Conservation (phyloP, 805 yeast genomes). For the Myxozyma neotropica region DNA sequence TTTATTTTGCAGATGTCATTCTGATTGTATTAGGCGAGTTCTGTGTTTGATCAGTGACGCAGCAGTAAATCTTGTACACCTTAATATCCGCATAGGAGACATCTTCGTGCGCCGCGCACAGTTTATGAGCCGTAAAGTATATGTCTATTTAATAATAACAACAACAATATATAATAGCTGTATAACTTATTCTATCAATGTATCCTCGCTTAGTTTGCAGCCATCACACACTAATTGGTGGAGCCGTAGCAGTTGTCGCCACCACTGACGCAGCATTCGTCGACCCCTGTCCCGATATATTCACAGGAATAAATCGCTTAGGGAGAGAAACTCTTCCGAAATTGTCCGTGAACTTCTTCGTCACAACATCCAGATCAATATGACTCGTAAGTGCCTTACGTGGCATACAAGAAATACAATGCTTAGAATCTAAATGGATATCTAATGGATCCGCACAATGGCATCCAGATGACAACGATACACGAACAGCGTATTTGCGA, state of each 20-base stretch:
- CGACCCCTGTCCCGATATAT: conserved; percentile 47
- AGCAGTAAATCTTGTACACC: too few species aligned
- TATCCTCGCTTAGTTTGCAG: background rate
- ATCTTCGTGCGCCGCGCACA: too few species aligned
- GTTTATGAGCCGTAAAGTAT: too few species aligned
- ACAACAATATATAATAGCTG: too few species aligned
- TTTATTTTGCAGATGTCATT: too few species aligned
- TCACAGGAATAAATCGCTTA: conserved; percentile 69
- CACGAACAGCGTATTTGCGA: conserved; percentile 84
- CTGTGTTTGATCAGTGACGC: too few species aligned
- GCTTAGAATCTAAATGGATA: conserved; percentile 93
- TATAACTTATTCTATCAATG: background rate
- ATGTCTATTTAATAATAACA: too few species aligned
- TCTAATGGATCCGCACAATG: conserved; percentile 97
- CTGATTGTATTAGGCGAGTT: too few species aligned
- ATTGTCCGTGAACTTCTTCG: conserved; percentile 75
- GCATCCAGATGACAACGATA: conserved; percentile 96
- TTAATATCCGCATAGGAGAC: too few species aligned
- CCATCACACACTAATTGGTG: conserved; percentile 7
- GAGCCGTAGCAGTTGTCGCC: conserved; percentile 9
- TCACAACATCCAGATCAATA: conserved; percentile 85
- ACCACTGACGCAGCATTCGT: conserved; percentile 9
- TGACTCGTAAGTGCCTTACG: conserved; percentile 88
- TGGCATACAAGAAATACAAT: conserved; percentile 94
- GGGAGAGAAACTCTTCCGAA: conserved; percentile 89